phyloP scores from a whole-genome alignment of 225 moss, liverwort and hornwort genomes.

The Physcomitrium patens region DNA sequence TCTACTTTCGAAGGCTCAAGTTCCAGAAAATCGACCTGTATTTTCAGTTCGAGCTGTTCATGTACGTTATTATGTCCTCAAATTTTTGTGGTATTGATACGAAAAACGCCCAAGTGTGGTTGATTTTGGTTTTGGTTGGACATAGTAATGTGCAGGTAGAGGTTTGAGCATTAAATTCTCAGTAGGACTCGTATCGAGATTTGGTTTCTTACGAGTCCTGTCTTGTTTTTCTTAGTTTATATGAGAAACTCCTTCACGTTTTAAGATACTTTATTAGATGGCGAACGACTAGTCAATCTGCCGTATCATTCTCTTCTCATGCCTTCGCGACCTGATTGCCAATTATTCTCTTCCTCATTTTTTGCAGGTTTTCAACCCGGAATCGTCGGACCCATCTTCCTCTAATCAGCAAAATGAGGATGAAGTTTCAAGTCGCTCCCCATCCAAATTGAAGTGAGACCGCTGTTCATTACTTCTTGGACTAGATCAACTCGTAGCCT shows the following conservation, averaged over 20 bases:
- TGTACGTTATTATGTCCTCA: slow-evolving; percentile 42
- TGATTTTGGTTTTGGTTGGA: too few relatives aligned
- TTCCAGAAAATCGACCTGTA: slow-evolving; percentile 61
- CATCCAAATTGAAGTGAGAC: slow-evolving; percentile 43
- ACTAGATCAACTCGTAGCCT: neutral
- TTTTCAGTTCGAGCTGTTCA: slow-evolving; percentile 74
- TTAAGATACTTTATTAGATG: too few relatives aligned
- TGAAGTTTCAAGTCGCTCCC: slow-evolving; percentile 31
- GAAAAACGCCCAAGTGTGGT: too few relatives aligned
- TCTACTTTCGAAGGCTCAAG: slow-evolving; percentile 49
- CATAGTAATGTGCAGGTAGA: too few relatives aligned
- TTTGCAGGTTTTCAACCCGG: slow-evolving; percentile 47
- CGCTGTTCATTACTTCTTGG: neutral
- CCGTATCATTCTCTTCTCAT: too few relatives aligned
- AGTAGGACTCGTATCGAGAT: too few relatives aligned
- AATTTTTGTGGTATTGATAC: neutral
- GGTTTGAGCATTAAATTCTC: too few relatives aligned
- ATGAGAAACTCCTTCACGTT: too few relatives aligned
- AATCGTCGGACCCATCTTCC: slow-evolving; percentile 41
- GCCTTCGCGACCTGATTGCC: neutral
- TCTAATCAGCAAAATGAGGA: slow-evolving; percentile 31
- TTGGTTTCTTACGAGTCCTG: too few relatives aligned
- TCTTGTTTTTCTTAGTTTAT: too few relatives aligned
- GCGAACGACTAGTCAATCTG: too few relatives aligned
- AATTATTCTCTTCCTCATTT: neutral